Evolutionary conservation across 2,329 filamentous ascomycete genomes (phyloP).

Genomic region (Penicillium brasilianum): DNA sequence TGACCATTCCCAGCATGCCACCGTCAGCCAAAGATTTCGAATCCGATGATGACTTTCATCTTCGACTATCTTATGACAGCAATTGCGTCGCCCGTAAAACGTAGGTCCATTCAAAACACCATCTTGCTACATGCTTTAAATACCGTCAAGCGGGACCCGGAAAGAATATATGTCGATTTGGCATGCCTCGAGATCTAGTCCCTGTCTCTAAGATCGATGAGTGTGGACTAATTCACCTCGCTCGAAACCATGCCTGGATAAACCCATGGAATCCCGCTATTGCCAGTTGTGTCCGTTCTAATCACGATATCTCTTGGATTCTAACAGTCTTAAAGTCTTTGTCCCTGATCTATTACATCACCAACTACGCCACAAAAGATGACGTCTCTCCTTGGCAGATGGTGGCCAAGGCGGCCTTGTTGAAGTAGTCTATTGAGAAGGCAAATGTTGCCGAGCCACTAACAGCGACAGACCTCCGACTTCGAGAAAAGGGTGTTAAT

Average conservation of each 20-base stretch:
- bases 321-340: neutral
- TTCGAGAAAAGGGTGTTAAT: neutral
- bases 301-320: neutral
- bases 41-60: neutral
- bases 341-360: neutral
- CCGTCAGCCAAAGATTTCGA: neutral
- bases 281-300: neutral
- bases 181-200: neutral
- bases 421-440: neutral
- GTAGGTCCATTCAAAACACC: neutral
- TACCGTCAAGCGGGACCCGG: neutral
- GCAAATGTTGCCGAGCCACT: neutral
- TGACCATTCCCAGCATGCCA: neutral
- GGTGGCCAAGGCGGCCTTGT: neutral
- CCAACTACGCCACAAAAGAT: neutral
- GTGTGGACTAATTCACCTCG: neutral
- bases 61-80: neutral
- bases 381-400: neutral
- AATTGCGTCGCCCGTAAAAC: neutral
- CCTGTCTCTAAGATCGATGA: neutral
- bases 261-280: neutral
- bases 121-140: neutral
- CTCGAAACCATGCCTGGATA: neutral
- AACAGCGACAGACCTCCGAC: neutral
- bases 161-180: neutral